These are phyloP conservation scores for Aspergillus sp. DNA, from an alignment of 2,329 filamentous ascomycete genomes.

Conservation along the genomic window DNA sequence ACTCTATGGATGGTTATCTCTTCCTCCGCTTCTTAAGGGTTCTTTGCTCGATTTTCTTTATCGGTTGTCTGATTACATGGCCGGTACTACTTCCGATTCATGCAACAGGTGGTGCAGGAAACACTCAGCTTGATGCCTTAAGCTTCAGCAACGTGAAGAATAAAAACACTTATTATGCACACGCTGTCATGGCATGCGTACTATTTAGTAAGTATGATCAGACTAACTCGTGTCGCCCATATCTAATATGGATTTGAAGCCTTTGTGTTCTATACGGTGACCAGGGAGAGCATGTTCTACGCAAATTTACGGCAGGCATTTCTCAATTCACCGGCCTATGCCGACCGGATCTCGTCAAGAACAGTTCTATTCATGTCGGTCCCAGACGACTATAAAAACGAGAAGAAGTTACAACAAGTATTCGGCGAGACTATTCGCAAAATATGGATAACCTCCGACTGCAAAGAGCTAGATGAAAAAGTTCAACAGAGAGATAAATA, in stretches of 20 bases:
- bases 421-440: slow-evolving; percentile 79
- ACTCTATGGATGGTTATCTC: slow-evolving; percentile 87
- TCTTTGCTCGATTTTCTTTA: slow-evolving; percentile 72
- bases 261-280: slow-evolving; percentile 83
- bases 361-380: slow-evolving; percentile 88
- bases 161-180: slow-evolving; percentile 71
- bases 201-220: slow-evolving; percentile 45
- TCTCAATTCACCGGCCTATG: slow-evolving; percentile 78
- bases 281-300: slow-evolving; percentile 85
- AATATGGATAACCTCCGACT: slow-evolving; percentile 80
- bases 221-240: background rate
- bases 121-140: slow-evolving; percentile 70
- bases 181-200: slow-evolving; percentile 72
- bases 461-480: slow-evolving; percentile 71
- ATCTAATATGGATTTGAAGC: slow-evolving; percentile 33
- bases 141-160: slow-evolving; percentile 74
- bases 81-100: slow-evolving; percentile 87
- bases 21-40: slow-evolving; percentile 87
- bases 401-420: slow-evolving; percentile 70
- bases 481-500: slow-evolving; percentile 78
- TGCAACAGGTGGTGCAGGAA: slow-evolving; percentile 70
- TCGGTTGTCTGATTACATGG: slow-evolving; percentile 81
- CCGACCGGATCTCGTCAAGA: slow-evolving; percentile 80
- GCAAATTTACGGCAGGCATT: slow-evolving; percentile 90
- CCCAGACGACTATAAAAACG: slow-evolving; percentile 72